Percentiles rank a stretch among this genome's conserved stretches.
These are phyloP conservation scores for Thelonectria blattea DNA, from an alignment of 2,329 filamentous ascomycete genomes.

Conservation along the genomic window DNA sequence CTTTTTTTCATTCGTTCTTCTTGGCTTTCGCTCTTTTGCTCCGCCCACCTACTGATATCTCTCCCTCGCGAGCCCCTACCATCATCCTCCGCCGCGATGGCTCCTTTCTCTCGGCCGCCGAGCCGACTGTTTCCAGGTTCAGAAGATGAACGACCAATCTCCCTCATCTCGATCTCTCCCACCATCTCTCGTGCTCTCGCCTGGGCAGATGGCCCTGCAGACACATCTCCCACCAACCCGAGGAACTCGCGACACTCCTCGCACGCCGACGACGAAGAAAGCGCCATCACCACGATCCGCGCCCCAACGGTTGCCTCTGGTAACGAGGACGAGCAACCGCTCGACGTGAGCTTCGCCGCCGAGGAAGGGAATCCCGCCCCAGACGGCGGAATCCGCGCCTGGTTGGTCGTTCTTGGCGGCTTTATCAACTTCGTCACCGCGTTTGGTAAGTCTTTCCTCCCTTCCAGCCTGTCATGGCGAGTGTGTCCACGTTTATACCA, in stretches of 20 bases:
- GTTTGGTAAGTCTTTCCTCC: constrained; percentile 34
- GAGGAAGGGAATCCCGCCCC: constrained; percentile 8
- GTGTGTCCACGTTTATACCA: too few relatives aligned
- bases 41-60: too few relatives aligned
- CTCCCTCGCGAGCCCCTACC: too few relatives aligned
- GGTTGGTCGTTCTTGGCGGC: constrained; percentile 42
- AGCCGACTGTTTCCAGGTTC: neutral
- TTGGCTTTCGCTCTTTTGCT: too few relatives aligned
- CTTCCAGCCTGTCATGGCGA: too few relatives aligned
- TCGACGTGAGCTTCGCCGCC: neutral
- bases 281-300: neutral
- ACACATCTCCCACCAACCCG: neutral
- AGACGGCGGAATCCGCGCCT: constrained; percentile 39
- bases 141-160: neutral
- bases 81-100: too few relatives aligned
- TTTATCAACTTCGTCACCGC: constrained; percentile 39
- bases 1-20: too few relatives aligned
- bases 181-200: neutral
- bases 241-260: neutral
- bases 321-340: neutral
- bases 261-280: neutral
- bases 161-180: neutral
- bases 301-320: neutral
- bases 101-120: too few relatives aligned
- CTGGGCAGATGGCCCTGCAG: neutral